A percentile compares a stretch with the other conserved stretches of the same genome.
These are phyloP conservation scores for Aurinia saxatilis DNA, from an alignment of 345 rosid species.

Conservation along the genomic window DNA sequence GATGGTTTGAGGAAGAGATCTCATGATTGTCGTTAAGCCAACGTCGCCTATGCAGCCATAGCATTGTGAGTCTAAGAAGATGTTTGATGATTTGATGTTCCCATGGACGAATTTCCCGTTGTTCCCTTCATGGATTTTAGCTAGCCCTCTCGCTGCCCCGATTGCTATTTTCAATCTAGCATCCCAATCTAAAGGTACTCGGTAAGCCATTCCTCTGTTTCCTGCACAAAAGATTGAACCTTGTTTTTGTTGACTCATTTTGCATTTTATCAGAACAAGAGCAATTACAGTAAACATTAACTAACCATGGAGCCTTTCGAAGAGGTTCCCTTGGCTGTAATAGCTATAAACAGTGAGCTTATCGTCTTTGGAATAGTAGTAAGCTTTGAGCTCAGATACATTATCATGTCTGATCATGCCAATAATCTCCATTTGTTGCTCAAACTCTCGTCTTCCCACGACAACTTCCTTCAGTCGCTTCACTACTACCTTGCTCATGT, in stretches of 20 bases:
- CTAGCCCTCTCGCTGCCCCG: slow-evolving; percentile 74
- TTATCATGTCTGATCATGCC: slow-evolving; percentile 71
- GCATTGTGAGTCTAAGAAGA: slow-evolving; percentile 52
- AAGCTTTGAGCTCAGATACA: slow-evolving; percentile 80
- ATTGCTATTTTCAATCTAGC: slow-evolving; percentile 56
- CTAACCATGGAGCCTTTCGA: slow-evolving; percentile 70
- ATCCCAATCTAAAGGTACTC: slow-evolving; percentile 63
- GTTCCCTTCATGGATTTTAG: slow-evolving; percentile 54
- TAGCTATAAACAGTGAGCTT: slow-evolving; percentile 79
- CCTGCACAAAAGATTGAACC: not conserved
- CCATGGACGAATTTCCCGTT: slow-evolving; percentile 64
- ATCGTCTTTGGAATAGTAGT: slow-evolving; percentile 85
- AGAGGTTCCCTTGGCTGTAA: slow-evolving; percentile 59
- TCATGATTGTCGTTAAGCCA: slow-evolving; percentile 62
- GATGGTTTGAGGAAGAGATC: slow-evolving; percentile 51
- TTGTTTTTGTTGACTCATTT: not conserved
- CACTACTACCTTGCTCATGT: slow-evolving; percentile 60
- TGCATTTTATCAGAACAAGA: no score
- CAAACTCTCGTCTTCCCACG: slow-evolving; percentile 78
- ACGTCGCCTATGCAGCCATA: slow-evolving; percentile 66
- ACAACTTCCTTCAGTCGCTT: slow-evolving; percentile 81
- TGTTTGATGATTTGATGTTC: slow-evolving; percentile 74
- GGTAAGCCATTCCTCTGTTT: slow-evolving; percentile 36
- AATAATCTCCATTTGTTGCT: slow-evolving; percentile 85
- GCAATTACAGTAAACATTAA: not conserved